Evolutionary conservation across 768 basidiomycete genomes (phyloP), one percentile per base, ranked within the genome.

Genomic region (Leccinum subgranulosum): DNA sequence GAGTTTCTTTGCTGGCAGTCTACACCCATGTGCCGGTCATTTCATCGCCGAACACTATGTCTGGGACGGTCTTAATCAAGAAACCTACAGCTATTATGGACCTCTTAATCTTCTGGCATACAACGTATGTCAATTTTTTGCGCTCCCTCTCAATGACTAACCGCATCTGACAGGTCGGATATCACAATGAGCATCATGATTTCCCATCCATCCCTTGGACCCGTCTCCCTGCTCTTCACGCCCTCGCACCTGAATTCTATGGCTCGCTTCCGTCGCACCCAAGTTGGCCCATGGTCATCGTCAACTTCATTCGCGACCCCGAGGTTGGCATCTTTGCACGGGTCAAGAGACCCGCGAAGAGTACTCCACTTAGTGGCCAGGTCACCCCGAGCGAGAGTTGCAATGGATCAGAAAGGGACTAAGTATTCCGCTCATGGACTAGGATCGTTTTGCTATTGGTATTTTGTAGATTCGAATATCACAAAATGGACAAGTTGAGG

Each of bases 151-250:
- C 6, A 28, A 53, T 41, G 29, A 7, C 50, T 55, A 17, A 66
- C 25, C 41, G 21, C 23, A 9, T 8, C 46, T 14, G 55, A 19
- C 62, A 94, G 92, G 92, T 98, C 63, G 97, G 97, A 39, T 98
- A 98, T 70, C 97, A 99, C 72, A 98, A 99, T 73, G 97, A 98
- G 67, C 97, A 99, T 74, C 97, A 99, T 74, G 97, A 99, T 75
- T 98, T 99, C 74, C 95, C 97, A 8, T 94, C 94, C 12, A 75
- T 99, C 1, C 83, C 97, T 1, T 99, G 97, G 97, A 98, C 95
- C 17, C 85, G 90, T 23, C 81, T 98, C 0, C 92, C 94, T 2
- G 82, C 83, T 6, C 84, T 99, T 21, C 85, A 87, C 29, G 80
- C 81, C 2, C 80, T 97, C 28, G 96, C 94, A 7, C 89, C 88